Evolutionary conservation across 73 alveolate genomes (phyloP), one percentile per base, ranked within the genome.

Genomic region (Paramecium bursaria): DNA sequence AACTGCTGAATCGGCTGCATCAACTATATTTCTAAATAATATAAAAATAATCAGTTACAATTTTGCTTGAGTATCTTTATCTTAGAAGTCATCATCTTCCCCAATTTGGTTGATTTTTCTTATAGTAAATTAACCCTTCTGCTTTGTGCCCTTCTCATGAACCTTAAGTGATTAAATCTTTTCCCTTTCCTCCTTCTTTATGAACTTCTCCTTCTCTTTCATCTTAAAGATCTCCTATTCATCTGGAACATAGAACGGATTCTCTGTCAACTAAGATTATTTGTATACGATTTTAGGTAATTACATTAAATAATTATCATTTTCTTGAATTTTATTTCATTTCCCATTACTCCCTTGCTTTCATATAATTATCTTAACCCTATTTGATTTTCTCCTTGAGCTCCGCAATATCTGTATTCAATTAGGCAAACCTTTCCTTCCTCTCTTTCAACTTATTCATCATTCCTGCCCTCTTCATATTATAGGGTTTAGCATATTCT

Each of bases 231-330:
- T 75, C 49, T 75, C 88, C 27, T 75, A 75, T 33, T 75, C 88
- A 50, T 75, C 88, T 2, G 88, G 88, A 7, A 75, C 88, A 31
- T 75, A 75, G 74, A 75, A 75, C 15, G 88, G 88, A 75, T 75
- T 75, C 30, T 75, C 88, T 48, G 33, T 55, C 5, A 48, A 35
- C 48, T 75, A 50, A 13, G 33, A 14, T 3, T 48, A 57, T 57
- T 50, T 23, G 33, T 57, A 48, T 30, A n/a, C 51, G 17, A 57
- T 57, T 57, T 57, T 57, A n/a, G 76, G 76, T 30, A 57, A 29
- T 29, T 57, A n/a, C n/a, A n/a, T n/a, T n/a, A n/a, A n/a, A n/a
- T n/a, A n/a, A n/a, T n/a, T n/a, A n/a, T n/a, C n/a, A n/a, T n/a
- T n/a, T n/a, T n/a, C n/a, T n/a, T n/a, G n/a, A n/a, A n/a, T n/a